Percentiles rank a stretch among this genome's conserved stretches.
phyloP scores from a whole-genome alignment of 441 rosid genomes.

The Cnidoscolus chayamansa region DNA sequence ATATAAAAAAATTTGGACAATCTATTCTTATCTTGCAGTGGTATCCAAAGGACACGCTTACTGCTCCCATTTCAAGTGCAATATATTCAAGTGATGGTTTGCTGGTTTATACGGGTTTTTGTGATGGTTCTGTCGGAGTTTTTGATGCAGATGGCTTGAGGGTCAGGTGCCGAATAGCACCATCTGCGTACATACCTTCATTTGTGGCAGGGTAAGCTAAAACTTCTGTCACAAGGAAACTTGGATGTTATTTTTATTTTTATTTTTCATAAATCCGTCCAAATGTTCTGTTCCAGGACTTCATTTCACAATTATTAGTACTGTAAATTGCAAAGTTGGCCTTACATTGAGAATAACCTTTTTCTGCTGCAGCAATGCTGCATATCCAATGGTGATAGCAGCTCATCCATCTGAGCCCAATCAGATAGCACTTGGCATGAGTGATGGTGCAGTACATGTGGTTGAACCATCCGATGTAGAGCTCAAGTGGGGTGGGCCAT shows the following conservation, averaged over 20 bases:
- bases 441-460: constrained; percentile 46
- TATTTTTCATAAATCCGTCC: no score
- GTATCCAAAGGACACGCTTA: constrained; percentile 48
- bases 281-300: not conserved
- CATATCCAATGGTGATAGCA: constrained; percentile 42
- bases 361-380: constrained; percentile 24
- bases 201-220: constrained; percentile 32
- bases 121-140: constrained; percentile 56
- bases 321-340: not conserved
- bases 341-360: not conserved
- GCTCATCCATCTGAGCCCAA: constrained; percentile 54
- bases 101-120: constrained; percentile 48
- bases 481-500: constrained; percentile 42
- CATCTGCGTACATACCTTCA: constrained; percentile 51
- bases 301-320: not conserved
- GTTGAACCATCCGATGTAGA: constrained; percentile 48
- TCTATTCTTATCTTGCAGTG: constrained; percentile 37
- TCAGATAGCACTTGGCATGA: constrained; percentile 60
- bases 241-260: not conserved
- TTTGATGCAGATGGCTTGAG: constrained; percentile 49
- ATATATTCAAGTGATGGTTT: constrained; percentile 51
- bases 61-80: constrained; percentile 52
- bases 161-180: constrained; percentile 50
- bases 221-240: not conserved
- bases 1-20: not conserved